phyloP scores from a whole-genome alignment of 2,329 filamentous ascomycete species.

The Pseudocercospora vitis region DNA sequence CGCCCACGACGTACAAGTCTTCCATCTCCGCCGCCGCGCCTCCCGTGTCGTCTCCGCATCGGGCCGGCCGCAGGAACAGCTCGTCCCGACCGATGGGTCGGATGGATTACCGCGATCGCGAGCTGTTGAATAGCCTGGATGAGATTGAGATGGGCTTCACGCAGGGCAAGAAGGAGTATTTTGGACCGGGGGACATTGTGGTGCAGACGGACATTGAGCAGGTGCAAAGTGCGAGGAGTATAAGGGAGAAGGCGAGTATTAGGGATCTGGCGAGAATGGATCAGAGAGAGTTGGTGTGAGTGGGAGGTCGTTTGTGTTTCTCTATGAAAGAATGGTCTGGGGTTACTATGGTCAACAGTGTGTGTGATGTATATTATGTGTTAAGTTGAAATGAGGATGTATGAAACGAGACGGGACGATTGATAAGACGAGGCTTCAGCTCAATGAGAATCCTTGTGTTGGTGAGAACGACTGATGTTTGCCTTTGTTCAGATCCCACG shows the following conservation, averaged over 20 bases:
- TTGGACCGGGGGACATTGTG: slow-evolving; percentile 4
- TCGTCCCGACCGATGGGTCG: neutral
- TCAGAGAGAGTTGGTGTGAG: slow-evolving; percentile 16
- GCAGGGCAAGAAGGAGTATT: neutral
- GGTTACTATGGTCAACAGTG: no score
- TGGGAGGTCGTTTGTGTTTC: neutral
- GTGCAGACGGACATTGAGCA: slow-evolving; percentile 20
- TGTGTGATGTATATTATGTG: no score
- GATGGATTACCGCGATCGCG: neutral
- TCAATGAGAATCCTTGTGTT: no score
- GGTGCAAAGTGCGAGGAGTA: slow-evolving; percentile 13
- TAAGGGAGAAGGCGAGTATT: slow-evolving; percentile 2
- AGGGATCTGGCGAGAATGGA: slow-evolving; percentile 14
- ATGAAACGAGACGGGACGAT: no score
- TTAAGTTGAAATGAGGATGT: no score
- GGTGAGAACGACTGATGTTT: no score
- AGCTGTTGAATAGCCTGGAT: slow-evolving; percentile 1
- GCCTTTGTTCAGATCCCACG: no score
- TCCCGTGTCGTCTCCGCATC: no score
- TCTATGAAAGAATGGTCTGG: no score
- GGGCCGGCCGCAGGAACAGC: neutral
- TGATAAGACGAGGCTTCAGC: no score
- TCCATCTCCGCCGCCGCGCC: neutral
- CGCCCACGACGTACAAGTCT: neutral
- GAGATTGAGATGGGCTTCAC: slow-evolving; percentile 2